Evolutionary conservation across 495 filamentous ascomycete genomes (phyloP).

Genomic region (Parathielavia appendiculata): DNA sequence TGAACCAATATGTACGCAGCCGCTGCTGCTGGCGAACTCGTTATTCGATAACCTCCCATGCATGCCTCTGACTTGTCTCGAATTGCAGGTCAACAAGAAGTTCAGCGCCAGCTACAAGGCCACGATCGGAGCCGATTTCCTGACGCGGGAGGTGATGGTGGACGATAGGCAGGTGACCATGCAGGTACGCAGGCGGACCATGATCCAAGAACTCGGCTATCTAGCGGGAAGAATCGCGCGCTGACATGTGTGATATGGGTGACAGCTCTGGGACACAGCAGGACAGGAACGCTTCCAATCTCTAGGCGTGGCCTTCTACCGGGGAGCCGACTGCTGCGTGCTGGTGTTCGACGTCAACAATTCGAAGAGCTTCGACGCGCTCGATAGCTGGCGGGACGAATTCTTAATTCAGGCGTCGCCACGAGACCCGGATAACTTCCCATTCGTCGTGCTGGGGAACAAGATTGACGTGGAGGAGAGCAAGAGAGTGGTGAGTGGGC

Average conservation of each 20-base stretch:
- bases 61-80: constrained; percentile 9
- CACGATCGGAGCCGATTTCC: constrained; percentile 96
- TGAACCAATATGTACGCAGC: constrained; percentile 96
- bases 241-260: background rate
- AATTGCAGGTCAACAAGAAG: constrained; percentile 92
- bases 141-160: constrained; percentile 96
- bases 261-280: constrained; percentile 94
- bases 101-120: constrained; percentile 99
- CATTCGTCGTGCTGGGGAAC: constrained; percentile 96
- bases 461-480: constrained; percentile 99
- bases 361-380: constrained; percentile 95
- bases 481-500: constrained; percentile 70
- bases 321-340: constrained; percentile 97
- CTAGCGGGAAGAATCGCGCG: background rate
- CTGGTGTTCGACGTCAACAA: constrained; percentile 99
- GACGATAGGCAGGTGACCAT: constrained; percentile 97
- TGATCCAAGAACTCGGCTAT: no score
- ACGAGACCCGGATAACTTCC: constrained; percentile 93
- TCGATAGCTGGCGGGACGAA: constrained; percentile 98
- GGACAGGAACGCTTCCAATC: constrained; percentile 98
- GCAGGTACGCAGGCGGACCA: constrained; percentile 61
- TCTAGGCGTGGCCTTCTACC: constrained; percentile 95
- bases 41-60: background rate
- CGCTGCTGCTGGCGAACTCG: constrained; percentile 31
- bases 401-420: constrained; percentile 97